These are phyloP conservation scores for Myotisia sp. DNA, from an alignment of 2,329 filamentous ascomycete species.

Conservation along the genomic window DNA sequence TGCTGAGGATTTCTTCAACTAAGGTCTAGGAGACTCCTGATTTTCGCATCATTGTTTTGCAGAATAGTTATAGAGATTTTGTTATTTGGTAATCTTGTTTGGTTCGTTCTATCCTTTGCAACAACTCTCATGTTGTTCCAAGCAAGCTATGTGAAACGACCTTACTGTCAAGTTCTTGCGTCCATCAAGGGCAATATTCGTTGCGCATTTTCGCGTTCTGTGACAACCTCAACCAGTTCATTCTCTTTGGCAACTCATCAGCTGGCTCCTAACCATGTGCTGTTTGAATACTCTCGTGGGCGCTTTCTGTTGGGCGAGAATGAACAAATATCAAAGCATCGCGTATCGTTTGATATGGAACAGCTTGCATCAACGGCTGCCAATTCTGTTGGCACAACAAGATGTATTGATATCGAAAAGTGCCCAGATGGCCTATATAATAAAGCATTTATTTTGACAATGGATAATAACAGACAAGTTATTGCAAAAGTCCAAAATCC, in stretches of 20 bases:
- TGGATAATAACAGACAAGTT: slow-evolving; percentile 12
- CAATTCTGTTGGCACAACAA: slow-evolving; percentile 16
- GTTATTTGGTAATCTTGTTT: no score
- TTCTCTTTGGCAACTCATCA: no score
- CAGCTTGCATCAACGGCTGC: slow-evolving; percentile 21
- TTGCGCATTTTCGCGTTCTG: no score
- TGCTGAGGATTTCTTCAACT: no score
- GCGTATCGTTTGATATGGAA: slow-evolving; percentile 21
- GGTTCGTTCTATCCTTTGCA: no score
- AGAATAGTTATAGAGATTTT: no score
- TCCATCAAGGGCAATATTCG: not conserved
- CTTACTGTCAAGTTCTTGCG: not conserved
- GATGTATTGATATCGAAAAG: slow-evolving; percentile 21
- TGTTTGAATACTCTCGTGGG: slow-evolving; percentile 7
- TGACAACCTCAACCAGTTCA: not conserved
- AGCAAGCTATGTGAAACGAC: no score
- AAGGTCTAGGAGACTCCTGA: no score
- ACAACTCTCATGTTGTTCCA: no score
- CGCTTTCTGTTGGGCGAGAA: slow-evolving; percentile 7
- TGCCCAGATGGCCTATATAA: slow-evolving; percentile 22
- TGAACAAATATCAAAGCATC: slow-evolving; percentile 4
- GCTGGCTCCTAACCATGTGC: not conserved
- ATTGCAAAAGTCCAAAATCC: slow-evolving; percentile 13
- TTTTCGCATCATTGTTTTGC: no score
- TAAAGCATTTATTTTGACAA: slow-evolving; percentile 20